phyloP scores from a whole-genome alignment of 768 basidiomycete species.

The Suillus hirtellus region DNA sequence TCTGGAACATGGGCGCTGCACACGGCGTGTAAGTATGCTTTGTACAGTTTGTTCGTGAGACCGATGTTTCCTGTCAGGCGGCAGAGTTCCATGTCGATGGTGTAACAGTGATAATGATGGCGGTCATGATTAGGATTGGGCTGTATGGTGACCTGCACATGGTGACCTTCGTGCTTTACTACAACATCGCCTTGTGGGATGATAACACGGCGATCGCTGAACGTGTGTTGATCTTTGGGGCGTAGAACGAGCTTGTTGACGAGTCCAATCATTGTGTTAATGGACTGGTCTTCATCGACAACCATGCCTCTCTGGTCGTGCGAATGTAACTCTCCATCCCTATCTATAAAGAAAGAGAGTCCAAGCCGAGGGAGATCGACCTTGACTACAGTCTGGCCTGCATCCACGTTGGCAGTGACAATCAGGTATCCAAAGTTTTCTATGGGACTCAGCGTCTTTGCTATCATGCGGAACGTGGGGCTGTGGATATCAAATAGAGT shows the following conservation, averaged over 20 bases:
- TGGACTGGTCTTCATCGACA: conserved; percentile 37
- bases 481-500: conserved; percentile 22
- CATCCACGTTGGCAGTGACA: conserved; percentile 12
- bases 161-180: not conserved
- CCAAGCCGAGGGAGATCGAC: conserved; percentile 36
- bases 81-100: conserved; percentile 26
- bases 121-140: not conserved
- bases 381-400: conserved; percentile 15
- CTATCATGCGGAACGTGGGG: conserved; percentile 22
- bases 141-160: not conserved
- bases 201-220: conserved; percentile 13
- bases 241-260: conserved; percentile 37
- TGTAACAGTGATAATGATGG: conserved; percentile 25
- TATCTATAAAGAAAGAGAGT: conserved; percentile 39
- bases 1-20: conserved; percentile 37
- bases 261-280: conserved; percentile 44
- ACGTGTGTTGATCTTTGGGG: conserved; percentile 14
- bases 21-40: conserved; percentile 43
- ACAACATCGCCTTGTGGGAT: conserved; percentile 13
- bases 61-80: conserved; percentile 23
- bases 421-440: conserved; percentile 18
- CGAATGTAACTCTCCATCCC: conserved; percentile 32
- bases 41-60: conserved; percentile 29
- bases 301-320: conserved; percentile 38
- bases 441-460: conserved; percentile 14